These are phyloP conservation scores for Vaccinium corymbosum DNA, from an alignment of 148 eudicot genomes.

Conservation along the genomic window DNA sequence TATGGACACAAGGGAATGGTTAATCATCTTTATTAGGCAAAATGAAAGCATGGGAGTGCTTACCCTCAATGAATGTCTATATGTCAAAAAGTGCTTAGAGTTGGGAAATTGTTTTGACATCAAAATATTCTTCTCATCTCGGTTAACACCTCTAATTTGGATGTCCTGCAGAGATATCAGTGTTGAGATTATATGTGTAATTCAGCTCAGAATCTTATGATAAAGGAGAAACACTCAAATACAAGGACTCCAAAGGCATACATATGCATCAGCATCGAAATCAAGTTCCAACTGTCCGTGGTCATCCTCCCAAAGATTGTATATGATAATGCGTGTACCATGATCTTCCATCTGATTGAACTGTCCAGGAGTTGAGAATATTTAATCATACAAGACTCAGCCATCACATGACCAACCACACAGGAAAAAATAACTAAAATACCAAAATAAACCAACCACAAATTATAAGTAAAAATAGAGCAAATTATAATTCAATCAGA, in stretches of 20 bases:
- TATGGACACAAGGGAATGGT: background rate
- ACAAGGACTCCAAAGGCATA: slow-evolving; percentile 23
- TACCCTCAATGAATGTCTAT: slow-evolving; percentile 89
- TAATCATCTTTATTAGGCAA: background rate
- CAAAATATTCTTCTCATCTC: slow-evolving; percentile 76
- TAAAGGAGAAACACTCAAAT: background rate
- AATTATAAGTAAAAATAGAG: background rate
- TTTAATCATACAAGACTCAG: background rate
- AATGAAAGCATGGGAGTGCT: slow-evolving; percentile 7
- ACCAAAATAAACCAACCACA: background rate
- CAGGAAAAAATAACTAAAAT: background rate
- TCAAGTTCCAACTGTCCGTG: slow-evolving; percentile 78
- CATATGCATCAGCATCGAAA: slow-evolving; percentile 73
- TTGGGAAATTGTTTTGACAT: slow-evolving; percentile 74
- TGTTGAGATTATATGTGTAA: background rate
- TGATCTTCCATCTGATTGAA: slow-evolving; percentile 64
- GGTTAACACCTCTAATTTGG: slow-evolving; percentile 83
- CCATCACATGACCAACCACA: background rate
- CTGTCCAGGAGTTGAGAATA: slow-evolving; percentile 29
- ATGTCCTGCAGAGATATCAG: slow-evolving; percentile 57
- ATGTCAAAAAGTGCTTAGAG: slow-evolving; percentile 80
- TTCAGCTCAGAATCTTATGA: background rate
- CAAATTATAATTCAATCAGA: background rate
- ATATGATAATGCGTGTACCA: slow-evolving; percentile 83
- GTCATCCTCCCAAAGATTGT: slow-evolving; percentile 98